These are phyloP conservation scores for Eucalyptus guilfoylei DNA, from an alignment of 345 rosid species.

Conservation along the genomic window DNA sequence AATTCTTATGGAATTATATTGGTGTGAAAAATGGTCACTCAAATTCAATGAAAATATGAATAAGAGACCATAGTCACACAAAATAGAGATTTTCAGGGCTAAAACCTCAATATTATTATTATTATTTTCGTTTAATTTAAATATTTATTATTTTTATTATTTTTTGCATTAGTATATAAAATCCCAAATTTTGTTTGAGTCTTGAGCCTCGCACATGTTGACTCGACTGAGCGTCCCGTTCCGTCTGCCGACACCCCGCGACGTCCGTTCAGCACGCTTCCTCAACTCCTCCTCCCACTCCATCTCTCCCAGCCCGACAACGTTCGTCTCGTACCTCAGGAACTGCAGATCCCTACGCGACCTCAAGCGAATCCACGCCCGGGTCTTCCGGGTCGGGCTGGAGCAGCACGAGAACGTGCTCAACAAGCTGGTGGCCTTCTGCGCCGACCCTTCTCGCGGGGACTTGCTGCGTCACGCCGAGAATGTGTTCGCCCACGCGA, in stretches of 20 bases:
- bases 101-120: not conserved
- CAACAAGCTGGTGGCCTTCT: slow-evolving; percentile 31
- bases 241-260: not conserved
- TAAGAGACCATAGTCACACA: not conserved
- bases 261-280: not conserved
- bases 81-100: not conserved
- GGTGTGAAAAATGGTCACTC: not conserved
- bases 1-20: no score
- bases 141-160: no score
- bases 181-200: not conserved
- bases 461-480: slow-evolving; percentile 22
- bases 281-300: not conserved
- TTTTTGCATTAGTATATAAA: not conserved
- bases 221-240: not conserved
- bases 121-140: not conserved
- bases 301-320: not conserved
- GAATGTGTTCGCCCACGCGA: slow-evolving; percentile 7
- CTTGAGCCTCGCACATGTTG: not conserved
- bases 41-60: not conserved
- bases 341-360: slow-evolving; percentile 22
- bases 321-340: slow-evolving; percentile 21
- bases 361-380: slow-evolving; percentile 38
- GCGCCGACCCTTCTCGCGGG: slow-evolving; percentile 16
- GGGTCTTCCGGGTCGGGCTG: slow-evolving; percentile 24
- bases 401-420: slow-evolving; percentile 13